phyloP scores from a whole-genome alignment of 345 rosid species.

The Eucalyptus erythrocorys region DNA sequence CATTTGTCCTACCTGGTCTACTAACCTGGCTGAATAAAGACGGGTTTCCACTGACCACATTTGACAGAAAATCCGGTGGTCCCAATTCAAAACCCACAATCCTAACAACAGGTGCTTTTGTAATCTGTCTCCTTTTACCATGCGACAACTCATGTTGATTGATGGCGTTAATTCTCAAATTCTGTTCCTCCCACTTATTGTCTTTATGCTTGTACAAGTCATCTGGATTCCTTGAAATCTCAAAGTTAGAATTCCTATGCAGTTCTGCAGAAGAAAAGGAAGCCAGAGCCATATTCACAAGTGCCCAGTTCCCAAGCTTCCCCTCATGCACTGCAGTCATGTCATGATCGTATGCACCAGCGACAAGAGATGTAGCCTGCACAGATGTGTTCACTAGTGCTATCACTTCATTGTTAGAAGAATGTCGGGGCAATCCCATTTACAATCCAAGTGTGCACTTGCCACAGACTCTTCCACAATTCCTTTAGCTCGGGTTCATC shows the following conservation, averaged over 20 bases:
- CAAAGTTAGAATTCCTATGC: slow-evolving; percentile 8
- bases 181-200: slow-evolving; percentile 11
- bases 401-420: background rate
- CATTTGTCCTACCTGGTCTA: slow-evolving; percentile 13
- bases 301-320: background rate
- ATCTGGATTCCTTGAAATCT: slow-evolving; percentile 24
- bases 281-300: background rate
- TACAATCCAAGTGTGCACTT: background rate
- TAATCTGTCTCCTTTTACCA: slow-evolving; percentile 11
- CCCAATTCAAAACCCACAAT: slow-evolving; percentile 65
- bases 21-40: slow-evolving; percentile 14
- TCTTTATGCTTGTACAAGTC: slow-evolving; percentile 15
- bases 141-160: background rate
- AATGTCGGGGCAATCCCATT: background rate
- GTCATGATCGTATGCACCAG: background rate
- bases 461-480: background rate
- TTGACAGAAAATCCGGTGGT: slow-evolving; percentile 13
- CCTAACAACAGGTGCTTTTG: slow-evolving; percentile 44
- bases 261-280: background rate
- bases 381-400: background rate
- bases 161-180: slow-evolving; percentile 10
- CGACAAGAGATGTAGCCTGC: background rate
- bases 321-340: background rate
- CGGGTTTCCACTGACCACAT: slow-evolving; percentile 6
- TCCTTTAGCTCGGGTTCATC: background rate